These are phyloP conservation scores for Paramecium biaurelia DNA, from an alignment of 73 alveolate genomes.

Conservation along the genomic window DNA sequence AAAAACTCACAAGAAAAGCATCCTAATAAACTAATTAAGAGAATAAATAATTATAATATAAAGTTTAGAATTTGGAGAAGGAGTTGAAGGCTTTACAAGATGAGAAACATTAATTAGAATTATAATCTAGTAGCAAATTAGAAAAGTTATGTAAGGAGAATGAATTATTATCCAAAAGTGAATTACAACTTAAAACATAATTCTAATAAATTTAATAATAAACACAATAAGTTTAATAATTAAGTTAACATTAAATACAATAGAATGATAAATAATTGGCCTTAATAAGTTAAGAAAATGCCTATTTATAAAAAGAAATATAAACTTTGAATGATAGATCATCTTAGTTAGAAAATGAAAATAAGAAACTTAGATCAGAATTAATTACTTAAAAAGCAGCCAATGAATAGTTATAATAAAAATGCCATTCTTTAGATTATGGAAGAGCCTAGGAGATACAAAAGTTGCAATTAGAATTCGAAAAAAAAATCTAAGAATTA, in stretches of 20 bases:
- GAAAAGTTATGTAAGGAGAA: neutral
- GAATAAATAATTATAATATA: slow-evolving; percentile 28
- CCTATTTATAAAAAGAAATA: slow-evolving; percentile 32
- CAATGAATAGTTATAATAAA: neutral
- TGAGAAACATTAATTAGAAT: neutral
- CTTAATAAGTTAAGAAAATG: slow-evolving; percentile 36
- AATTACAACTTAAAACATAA: neutral
- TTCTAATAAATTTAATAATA: neutral
- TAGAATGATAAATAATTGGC: slow-evolving; percentile 57
- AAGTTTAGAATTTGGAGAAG: neutral
- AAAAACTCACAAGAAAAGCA: slow-evolving; percentile 35
- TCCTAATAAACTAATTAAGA: slow-evolving; percentile 4
- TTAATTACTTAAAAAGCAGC: neutral
- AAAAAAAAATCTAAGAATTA: slow-evolving; percentile 45
- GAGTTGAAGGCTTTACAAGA: slow-evolving; percentile 20
- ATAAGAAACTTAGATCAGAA: slow-evolving; percentile 53
- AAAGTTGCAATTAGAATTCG: slow-evolving; percentile 46
- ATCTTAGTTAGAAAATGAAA: slow-evolving; percentile 45
- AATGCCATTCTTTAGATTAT: neutral
- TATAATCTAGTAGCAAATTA: slow-evolving; percentile 1
- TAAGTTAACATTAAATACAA: neutral
- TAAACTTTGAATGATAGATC: neutral
- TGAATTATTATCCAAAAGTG: neutral
- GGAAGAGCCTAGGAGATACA: slow-evolving; percentile 45
- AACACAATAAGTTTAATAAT: neutral